Evolutionary conservation across 352 stramenopile genomes (phyloP).

Genomic region (Phytophthora pluvialis): DNA sequence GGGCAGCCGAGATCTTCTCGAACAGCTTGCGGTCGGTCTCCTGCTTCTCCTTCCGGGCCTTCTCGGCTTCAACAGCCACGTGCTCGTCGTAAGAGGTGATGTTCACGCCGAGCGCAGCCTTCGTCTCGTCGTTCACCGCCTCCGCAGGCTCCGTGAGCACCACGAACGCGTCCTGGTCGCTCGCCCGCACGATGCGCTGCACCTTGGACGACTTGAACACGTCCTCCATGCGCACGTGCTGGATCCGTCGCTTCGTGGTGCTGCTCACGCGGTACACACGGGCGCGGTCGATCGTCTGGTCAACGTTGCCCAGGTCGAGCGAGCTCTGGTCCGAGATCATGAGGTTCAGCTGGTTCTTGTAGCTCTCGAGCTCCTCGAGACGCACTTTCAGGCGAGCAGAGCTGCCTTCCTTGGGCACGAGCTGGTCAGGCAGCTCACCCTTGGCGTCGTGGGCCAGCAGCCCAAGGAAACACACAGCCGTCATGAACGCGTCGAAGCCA

Average conservation of each 20-base stretch:
- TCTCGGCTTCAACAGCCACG: conserved; percentile 38
- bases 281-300: conserved; percentile 71
- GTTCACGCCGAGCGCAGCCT: conserved; percentile 42
- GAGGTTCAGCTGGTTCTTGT: conserved; percentile 81
- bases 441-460: conserved; percentile 65
- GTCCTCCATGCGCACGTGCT: conserved; percentile 71
- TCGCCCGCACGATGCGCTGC: conserved; percentile 65
- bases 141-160: conserved; percentile 44
- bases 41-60: conserved; percentile 35
- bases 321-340: conserved; percentile 80
- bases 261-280: conserved; percentile 68
- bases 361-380: conserved; percentile 52
- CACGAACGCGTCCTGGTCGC: conserved; percentile 69
- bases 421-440: conserved; percentile 48
- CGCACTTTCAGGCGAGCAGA: conserved; percentile 43
- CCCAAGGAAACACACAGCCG: conserved; percentile 76
- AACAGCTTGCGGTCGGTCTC: conserved; percentile 42
- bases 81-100: conserved; percentile 66
- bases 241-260: conserved; percentile 67
- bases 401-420: conserved; percentile 32
- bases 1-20: conserved; percentile 33
- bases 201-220: conserved; percentile 72
- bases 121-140: conserved; percentile 43
- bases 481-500: conserved; percentile 90
- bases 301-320: conserved; percentile 57